Conservation (phyloP, 306 rosid species). For the Quercus cerris region DNA sequence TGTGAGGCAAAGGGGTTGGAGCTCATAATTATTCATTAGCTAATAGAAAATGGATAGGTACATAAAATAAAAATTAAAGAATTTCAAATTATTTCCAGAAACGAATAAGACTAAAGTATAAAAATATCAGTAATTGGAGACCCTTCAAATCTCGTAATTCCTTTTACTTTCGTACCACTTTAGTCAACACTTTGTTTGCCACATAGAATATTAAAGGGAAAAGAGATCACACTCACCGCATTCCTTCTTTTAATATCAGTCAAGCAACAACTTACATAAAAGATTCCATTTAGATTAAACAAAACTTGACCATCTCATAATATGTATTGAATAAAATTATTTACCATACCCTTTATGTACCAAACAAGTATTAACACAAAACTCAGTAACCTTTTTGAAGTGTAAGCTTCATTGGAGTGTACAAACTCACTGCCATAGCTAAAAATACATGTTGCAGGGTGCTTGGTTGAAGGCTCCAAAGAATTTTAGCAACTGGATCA, state of each 20-base stretch:
- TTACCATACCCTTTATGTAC: conserved; percentile 7
- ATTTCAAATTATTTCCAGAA: neutral
- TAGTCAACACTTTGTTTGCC: neutral
- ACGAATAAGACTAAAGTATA: conserved; percentile 11
- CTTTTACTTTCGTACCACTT: neutral
- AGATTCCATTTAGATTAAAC: conserved; percentile 1
- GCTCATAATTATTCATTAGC: neutral
- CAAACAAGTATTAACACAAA: conserved; percentile 11
- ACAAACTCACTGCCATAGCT: conserved; percentile 74
- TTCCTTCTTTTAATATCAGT: neutral
- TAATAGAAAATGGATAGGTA: neutral
- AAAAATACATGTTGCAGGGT: conserved; percentile 69
- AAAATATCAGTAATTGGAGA: conserved; percentile 10
- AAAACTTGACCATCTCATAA: conserved; percentile 23
- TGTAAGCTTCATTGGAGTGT: conserved; percentile 21
- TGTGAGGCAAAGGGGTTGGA: neutral
- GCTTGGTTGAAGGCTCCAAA: conserved; percentile 54
- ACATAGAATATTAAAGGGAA: neutral
- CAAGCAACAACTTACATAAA: conserved; percentile 8
- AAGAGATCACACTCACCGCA: neutral
- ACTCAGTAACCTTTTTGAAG: conserved; percentile 3
- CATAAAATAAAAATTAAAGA: neutral
- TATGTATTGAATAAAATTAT: neutral
- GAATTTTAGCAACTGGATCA: conserved; percentile 66
- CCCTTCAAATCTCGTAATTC: neutral